A percentile compares a stretch with the other conserved stretches of the same genome.
Conservation (phyloP, 345 rosid genomes). For the Populus nigra region DNA sequence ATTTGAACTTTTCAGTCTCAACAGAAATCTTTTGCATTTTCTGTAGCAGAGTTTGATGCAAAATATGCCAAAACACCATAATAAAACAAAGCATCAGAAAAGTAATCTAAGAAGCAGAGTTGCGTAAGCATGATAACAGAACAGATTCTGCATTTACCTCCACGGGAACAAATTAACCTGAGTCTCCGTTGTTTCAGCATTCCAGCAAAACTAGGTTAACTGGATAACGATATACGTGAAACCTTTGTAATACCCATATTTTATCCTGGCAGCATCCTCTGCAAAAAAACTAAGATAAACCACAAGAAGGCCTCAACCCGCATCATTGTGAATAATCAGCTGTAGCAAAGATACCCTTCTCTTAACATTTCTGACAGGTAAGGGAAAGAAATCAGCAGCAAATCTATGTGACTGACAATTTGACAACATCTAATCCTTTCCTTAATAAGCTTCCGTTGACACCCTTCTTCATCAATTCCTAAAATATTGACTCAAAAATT, state of each 20-base stretch:
- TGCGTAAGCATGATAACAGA: neutral
- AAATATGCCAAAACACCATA: no score
- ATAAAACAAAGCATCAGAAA: neutral
- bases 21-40: no score
- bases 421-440: neutral
- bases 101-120: neutral
- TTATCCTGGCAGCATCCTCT: neutral
- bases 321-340: neutral
- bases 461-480: neutral
- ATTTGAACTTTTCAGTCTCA: neutral
- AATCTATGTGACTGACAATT: neutral
- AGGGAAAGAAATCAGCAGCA: neutral
- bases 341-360: neutral
- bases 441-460: neutral
- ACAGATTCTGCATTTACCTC: neutral
- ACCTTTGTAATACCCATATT: neutral
- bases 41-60: no score
- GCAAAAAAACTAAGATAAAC: neutral
- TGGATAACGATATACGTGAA: neutral
- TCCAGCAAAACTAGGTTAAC: neutral
- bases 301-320: neutral
- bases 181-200: neutral
- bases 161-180: neutral
- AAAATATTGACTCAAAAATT: neutral
- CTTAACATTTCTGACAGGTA: neutral